Base-by-base conservation (phyloP, 768 basidiomycete species). In the Dioszegia aurantiaca region DNA sequence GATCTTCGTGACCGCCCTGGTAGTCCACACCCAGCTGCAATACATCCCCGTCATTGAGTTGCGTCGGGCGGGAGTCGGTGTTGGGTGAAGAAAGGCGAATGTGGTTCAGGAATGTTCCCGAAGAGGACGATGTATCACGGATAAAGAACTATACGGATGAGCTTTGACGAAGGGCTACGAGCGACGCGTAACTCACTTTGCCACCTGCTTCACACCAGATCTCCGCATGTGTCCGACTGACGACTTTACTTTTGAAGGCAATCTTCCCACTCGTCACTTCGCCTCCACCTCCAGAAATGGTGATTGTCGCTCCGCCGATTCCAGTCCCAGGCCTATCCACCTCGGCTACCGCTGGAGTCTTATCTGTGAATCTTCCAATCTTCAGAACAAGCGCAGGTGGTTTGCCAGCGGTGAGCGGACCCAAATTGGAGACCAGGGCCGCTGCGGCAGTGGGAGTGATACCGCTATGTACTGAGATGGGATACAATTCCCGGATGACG, bases 21-120 rank as follows among this genome's bases (percentile, higher is more conserved):
- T 95, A 99, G 74, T 98, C 93, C 26, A 98, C 90, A 1, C 94
- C 93, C 0, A 97, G 84, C 78, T 97, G 94, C 19, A 98, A 78
- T 27, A 97, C 83, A 78, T 97, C 93, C 0, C 94, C 94, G 61
- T 97, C 93, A 44, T 88, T 90, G 67, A 97, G 80, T 61, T 83
- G 83, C 59, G 82, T 86, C 0, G 90, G 83, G 37, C 85, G 79
- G 4, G 86, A 87, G 74, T 94, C 93, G 6, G 84, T 82, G 46
- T 87, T 87, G 11, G 93, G 91, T 0, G 86, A 81, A 36, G 86
- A 86, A n/a, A 98, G 81, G 44, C 93, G 79, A 54, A 93, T 85
- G 73, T 97, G 93, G 76, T 99, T 99, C 61, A 98, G 80, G 74
- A 98, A 98, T 1, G 94, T 99, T 24, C 94, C 94, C 0, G 86